These are phyloP conservation scores for Abelmoschus esculentus DNA, from an alignment of 345 rosid species.

Conservation along the genomic window DNA sequence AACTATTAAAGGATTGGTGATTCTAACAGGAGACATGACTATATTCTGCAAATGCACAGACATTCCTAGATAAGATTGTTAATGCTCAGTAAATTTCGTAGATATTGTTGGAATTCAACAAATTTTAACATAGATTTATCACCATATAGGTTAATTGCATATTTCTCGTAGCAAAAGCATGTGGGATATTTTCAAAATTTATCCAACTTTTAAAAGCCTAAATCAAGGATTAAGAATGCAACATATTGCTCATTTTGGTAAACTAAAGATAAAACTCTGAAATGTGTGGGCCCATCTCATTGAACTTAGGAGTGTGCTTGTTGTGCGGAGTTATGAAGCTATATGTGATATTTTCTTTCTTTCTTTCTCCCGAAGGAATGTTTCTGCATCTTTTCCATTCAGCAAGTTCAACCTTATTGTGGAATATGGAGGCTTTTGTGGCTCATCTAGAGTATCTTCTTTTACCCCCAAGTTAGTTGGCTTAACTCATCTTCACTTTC, in stretches of 20 bases:
- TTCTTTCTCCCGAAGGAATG: constrained; percentile 32
- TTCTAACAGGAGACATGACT: no score
- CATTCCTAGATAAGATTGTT: no score
- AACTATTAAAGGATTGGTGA: no score
- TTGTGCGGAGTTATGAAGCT: background rate
- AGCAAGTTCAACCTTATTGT: constrained; percentile 43
- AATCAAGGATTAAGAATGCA: background rate
- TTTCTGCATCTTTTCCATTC: constrained; percentile 42
- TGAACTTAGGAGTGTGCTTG: background rate
- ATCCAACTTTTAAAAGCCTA: background rate
- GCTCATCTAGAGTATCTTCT: constrained; percentile 33
- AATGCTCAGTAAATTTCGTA: background rate
- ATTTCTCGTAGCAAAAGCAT: background rate
- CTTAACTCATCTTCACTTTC: constrained; percentile 38
- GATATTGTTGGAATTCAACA: background rate
- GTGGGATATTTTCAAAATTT: background rate
- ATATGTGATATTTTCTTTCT: constrained; percentile 12
- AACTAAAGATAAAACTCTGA: background rate
- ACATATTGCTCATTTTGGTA: background rate
- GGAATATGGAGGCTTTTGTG: constrained; percentile 52
- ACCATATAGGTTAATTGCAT: background rate
- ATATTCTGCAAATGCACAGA: no score
- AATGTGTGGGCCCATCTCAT: background rate
- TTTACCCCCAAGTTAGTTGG: constrained; percentile 20
- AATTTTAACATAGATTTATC: background rate